Base-by-base conservation (phyloP, 805 yeast genomes). In the Suhomyces sp. region DNA sequence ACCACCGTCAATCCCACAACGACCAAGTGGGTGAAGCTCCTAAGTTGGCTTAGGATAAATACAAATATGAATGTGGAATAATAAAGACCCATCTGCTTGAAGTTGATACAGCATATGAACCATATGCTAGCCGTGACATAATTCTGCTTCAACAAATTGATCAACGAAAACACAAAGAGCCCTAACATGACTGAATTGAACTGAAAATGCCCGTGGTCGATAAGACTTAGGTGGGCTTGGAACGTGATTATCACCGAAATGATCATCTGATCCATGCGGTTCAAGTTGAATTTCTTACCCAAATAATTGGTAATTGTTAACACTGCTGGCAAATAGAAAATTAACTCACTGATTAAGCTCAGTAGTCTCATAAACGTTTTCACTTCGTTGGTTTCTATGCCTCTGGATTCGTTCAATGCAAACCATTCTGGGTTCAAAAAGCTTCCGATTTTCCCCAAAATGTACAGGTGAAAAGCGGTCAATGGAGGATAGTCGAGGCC, bases 171-270 rank as follows among this genome's bases (percentile, higher is more conserved):
- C 26, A 90, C 74, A 5, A 93, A 79, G 15, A 93, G 74, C 0
- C 99, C 99, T 35, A 94, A 79, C 98, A 94, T 93, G 24, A 94
- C 96, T 0, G 91, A 82, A 63, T 94, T 96, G 71, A 84, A 93
- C 71, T 96, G 99, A 72, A 94, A 94, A 71, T 94, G 99, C 6
- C 99, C 99, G 69, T 94, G 97, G 66, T 94, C 99, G 46, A 94
- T 85, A 53, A 94, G 76, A 44, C 88, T 79, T 54, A 93, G 74
- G 2, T 88, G 78, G 0, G 99, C 97, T 67, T 90, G 96, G 65
- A 86, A 83, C 33, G 94, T 67, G n/a, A 94, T 84, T 15, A 91
- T 84, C 1, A 90, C 86, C 0, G 90, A 83, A 13, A 88, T 84
- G 26, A 87, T 79, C 12, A 88, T 83, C 66, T 89, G 96, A 61